phyloP scores from a whole-genome alignment of 2,329 filamentous ascomycete species.

The Pleurostoma richardsiae region DNA sequence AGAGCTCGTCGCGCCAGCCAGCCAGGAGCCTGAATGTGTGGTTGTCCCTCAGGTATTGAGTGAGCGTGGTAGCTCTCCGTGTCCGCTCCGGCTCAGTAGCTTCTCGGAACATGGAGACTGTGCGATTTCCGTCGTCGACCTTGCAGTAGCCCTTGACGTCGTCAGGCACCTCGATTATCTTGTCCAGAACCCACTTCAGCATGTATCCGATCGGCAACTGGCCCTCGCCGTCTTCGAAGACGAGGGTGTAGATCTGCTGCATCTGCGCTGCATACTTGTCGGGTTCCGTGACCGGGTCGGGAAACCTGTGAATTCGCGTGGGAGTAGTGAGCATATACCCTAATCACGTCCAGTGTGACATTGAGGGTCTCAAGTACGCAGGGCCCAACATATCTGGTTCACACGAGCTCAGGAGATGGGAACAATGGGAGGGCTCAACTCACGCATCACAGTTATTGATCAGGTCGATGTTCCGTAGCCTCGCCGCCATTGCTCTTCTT shows the following conservation, averaged over 20 bases:
- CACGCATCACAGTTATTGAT: constrained; percentile 16
- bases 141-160: constrained; percentile 52
- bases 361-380: background rate
- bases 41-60: constrained; percentile 63
- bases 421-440: constrained; percentile 4
- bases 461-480: constrained; percentile 15
- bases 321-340: constrained; percentile 1
- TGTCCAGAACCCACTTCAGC: constrained; percentile 42
- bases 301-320: constrained; percentile 56
- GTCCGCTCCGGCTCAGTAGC: constrained; percentile 58
- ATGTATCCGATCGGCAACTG: constrained; percentile 60
- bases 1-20: constrained; percentile 78
- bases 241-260: constrained; percentile 61
- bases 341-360: background rate
- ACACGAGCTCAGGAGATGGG: too few relatives aligned
- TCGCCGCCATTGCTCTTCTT: constrained; percentile 6
- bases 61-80: constrained; percentile 47
- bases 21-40: constrained; percentile 67
- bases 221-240: constrained; percentile 59
- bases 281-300: constrained; percentile 61
- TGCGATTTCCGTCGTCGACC: constrained; percentile 54
- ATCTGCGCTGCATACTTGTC: constrained; percentile 48
- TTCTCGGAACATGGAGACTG: constrained; percentile 57
- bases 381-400: background rate
- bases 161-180: constrained; percentile 41